phyloP scores from a whole-genome alignment of 176 grass and related monocot genomes.

The Carex parvula region DNA sequence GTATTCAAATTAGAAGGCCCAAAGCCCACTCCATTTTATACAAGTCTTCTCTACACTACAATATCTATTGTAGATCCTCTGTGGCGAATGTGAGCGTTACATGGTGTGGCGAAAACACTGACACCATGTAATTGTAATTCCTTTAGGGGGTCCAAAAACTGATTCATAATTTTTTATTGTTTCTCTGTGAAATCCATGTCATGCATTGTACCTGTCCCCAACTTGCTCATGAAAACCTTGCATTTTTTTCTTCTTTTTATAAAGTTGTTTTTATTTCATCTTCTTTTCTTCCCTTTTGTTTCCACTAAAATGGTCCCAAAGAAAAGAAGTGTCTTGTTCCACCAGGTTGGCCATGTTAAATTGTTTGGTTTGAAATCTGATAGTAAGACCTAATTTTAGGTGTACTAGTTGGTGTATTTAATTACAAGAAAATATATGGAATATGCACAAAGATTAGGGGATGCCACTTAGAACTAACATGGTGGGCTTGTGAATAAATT shows the following conservation, averaged over 20 bases:
- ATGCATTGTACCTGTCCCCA: neutral
- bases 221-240: neutral
- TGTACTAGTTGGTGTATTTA: slow-evolving; percentile 5
- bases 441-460: neutral
- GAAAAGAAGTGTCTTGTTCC: neutral
- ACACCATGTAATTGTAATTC: neutral
- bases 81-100: neutral
- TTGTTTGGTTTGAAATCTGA: slow-evolving; percentile 4
- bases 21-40: neutral
- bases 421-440: neutral
- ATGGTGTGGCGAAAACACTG: neutral
- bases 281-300: neutral
- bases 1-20: neutral
- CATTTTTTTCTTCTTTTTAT: neutral
- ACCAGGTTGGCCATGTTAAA: slow-evolving; percentile 25
- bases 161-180: neutral
- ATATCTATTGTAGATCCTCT: neutral
- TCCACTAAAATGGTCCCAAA: slow-evolving; percentile 1
- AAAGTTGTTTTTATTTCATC: neutral
- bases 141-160: neutral
- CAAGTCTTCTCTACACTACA: neutral
- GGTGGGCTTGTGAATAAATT: slow-evolving; percentile 13
- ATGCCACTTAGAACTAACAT: neutral
- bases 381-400: slow-evolving; percentile 16
- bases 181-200: neutral